These are phyloP conservation scores for Coemansia sp. DNA, from an alignment of 192 early-diverging fungal species.

Conservation along the genomic window DNA sequence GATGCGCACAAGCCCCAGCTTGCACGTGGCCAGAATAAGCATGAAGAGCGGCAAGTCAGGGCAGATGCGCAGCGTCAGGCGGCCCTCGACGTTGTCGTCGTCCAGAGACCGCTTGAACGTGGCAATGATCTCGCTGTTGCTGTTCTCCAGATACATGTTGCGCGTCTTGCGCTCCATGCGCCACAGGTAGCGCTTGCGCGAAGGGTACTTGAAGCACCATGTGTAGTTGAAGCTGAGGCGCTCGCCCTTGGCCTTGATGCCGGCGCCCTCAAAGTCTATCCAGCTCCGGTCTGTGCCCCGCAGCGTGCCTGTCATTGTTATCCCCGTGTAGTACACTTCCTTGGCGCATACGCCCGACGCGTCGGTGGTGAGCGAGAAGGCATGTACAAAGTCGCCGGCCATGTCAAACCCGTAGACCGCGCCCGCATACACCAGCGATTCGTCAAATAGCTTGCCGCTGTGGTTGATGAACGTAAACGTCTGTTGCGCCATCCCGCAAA, in stretches of 20 bases:
- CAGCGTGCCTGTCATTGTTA: slow-evolving; percentile 13
- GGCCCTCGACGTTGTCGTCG: slow-evolving; percentile 16
- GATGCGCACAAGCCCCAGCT: slow-evolving; percentile 16
- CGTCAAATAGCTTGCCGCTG: slow-evolving; percentile 19
- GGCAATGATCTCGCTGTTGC: slow-evolving; percentile 11
- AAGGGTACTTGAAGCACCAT: slow-evolving; percentile 18
- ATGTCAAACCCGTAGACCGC: slow-evolving; percentile 20
- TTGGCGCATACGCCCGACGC: slow-evolving; percentile 6
- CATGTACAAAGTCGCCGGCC: slow-evolving; percentile 8
- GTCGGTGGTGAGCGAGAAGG: slow-evolving; percentile 15
- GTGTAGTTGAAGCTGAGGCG: slow-evolving; percentile 20
- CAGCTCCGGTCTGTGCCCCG: slow-evolving; percentile 15
- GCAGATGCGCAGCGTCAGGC: slow-evolving; percentile 8
- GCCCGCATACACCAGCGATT: slow-evolving; percentile 17
- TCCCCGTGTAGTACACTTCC: slow-evolving; percentile 19
- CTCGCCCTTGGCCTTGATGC: slow-evolving; percentile 16
- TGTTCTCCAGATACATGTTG: slow-evolving; percentile 11
- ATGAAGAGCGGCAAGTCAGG: slow-evolving; percentile 19
- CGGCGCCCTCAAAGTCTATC: slow-evolving; percentile 12
- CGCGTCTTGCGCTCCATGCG: slow-evolving; percentile 16
- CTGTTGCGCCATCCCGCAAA: slow-evolving; percentile 10
- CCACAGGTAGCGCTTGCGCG: slow-evolving; percentile 12
- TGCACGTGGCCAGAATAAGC: slow-evolving; percentile 14
- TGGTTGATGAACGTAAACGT: slow-evolving; percentile 27
- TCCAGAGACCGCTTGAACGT: slow-evolving; percentile 8